Conservation (phyloP, 139 green algal genomes). For the Yamagishiella unicocca region DNA sequence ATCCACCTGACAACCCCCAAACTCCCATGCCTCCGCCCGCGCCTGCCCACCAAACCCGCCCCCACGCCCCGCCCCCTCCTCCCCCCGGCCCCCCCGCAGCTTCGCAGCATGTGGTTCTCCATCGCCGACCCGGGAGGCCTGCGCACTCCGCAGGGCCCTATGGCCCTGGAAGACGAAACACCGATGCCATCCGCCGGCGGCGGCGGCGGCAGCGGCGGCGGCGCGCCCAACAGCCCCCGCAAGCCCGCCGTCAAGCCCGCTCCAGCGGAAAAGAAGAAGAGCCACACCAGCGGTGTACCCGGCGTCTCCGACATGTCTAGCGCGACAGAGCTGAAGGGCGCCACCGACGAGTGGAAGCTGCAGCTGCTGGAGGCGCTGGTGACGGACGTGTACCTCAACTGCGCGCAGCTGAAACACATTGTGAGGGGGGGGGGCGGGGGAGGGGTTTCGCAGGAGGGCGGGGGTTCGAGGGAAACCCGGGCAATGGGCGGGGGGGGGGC, state of each 20-base stretch:
- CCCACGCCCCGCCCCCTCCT: too few species aligned
- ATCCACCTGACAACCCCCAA: too few species aligned
- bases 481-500: too few species aligned
- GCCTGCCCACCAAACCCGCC: background rate
- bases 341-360: constrained; percentile 60
- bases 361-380: constrained; percentile 53
- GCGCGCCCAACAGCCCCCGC: too few species aligned
- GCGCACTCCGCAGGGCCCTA: background rate
- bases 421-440: background rate
- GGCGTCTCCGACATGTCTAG: background rate
- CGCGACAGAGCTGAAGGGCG: constrained; percentile 29
- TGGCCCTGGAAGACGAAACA: background rate
- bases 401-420: constrained; percentile 36
- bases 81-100: background rate
- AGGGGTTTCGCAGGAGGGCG: background rate
- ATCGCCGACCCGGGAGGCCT: background rate
- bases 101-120: constrained; percentile 37
- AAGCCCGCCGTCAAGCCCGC: too few species aligned
- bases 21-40: background rate
- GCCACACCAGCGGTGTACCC: background rate
- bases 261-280: too few species aligned
- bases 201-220: background rate
- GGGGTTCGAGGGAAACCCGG: background rate
- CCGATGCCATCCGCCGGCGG: background rate
- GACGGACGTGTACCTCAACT: constrained; percentile 57